phyloP scores from a whole-genome alignment of 2,329 filamentous ascomycete genomes.

The Talaromyces sp. region DNA sequence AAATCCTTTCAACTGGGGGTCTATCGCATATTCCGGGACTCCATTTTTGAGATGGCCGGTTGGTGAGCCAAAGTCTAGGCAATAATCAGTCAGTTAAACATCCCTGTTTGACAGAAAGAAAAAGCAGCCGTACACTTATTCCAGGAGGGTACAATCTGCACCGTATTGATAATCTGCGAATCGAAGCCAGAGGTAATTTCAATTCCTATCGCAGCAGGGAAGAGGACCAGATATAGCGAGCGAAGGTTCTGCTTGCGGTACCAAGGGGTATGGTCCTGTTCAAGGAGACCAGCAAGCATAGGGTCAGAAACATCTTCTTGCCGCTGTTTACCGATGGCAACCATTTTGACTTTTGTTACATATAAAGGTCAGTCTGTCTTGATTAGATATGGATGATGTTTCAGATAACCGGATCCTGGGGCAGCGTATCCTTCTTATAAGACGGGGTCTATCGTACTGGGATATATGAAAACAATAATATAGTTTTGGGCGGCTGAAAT shows the following conservation, averaged over 20 bases:
- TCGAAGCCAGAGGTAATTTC: constrained; percentile 62
- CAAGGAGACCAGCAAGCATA: not conserved
- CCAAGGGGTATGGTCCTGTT: constrained; percentile 47
- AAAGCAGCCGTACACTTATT: constrained; percentile 33
- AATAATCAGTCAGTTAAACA: not conserved
- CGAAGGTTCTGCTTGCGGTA: constrained; percentile 60
- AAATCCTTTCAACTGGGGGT: constrained; percentile 44
- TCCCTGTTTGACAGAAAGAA: not conserved
- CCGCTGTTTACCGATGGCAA: not conserved
- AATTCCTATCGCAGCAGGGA: constrained; percentile 61
- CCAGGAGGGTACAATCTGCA: constrained; percentile 41
- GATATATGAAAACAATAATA: not conserved
- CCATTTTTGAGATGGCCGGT: constrained; percentile 24
- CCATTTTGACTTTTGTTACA: not conserved
- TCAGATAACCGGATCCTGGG: not conserved
- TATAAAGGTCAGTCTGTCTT: not conserved
- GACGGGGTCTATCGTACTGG: not conserved
- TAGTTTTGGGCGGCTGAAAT: not conserved
- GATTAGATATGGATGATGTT: not conserved
- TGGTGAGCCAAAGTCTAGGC: constrained; percentile 23
- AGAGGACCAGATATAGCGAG: constrained; percentile 55
- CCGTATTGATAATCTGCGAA: constrained; percentile 48
- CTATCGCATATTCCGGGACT: constrained; percentile 22
- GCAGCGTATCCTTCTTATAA: not conserved
- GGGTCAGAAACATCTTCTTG: constrained; percentile 5